These are phyloP conservation scores for Russula ochroleuca DNA, from an alignment of 768 basidiomycete genomes.

Conservation along the genomic window DNA sequence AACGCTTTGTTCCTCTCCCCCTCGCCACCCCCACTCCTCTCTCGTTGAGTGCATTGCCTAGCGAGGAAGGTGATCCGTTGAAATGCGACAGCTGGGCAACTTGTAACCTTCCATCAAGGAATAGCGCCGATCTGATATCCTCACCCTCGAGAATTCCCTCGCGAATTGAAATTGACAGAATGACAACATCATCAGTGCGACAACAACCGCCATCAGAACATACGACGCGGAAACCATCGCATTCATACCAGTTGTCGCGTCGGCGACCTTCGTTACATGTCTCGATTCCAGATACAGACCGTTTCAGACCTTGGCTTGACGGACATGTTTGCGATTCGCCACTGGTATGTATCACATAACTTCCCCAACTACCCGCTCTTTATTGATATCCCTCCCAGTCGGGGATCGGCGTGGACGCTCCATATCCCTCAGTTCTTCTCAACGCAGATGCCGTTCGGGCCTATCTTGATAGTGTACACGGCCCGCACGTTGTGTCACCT, in stretches of 20 bases:
- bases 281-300: conserved; percentile 7
- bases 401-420: background rate
- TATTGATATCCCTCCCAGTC: conserved; percentile 10
- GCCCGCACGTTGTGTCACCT: conserved; percentile 1
- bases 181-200: background rate
- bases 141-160: background rate
- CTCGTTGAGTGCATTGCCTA: background rate
- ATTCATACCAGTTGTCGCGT: background rate
- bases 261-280: conserved; percentile 7
- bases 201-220: background rate
- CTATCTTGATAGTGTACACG: conserved; percentile 13
- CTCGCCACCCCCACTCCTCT: background rate
- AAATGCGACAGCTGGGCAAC: background rate
- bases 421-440: conserved; percentile 18
- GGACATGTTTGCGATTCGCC: conserved; percentile 8
- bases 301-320: conserved; percentile 4
- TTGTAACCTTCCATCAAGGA: background rate
- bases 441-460: conserved; percentile 11
- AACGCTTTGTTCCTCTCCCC: conserved; percentile 9
- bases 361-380: background rate
- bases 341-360: conserved; percentile 4
- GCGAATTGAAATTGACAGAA: background rate
- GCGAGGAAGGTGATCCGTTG: background rate
- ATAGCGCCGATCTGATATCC: background rate
- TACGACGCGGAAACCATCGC: background rate